Evolutionary conservation across 495 filamentous ascomycete species (phyloP).

Genomic region (Penicillium taxi): DNA sequence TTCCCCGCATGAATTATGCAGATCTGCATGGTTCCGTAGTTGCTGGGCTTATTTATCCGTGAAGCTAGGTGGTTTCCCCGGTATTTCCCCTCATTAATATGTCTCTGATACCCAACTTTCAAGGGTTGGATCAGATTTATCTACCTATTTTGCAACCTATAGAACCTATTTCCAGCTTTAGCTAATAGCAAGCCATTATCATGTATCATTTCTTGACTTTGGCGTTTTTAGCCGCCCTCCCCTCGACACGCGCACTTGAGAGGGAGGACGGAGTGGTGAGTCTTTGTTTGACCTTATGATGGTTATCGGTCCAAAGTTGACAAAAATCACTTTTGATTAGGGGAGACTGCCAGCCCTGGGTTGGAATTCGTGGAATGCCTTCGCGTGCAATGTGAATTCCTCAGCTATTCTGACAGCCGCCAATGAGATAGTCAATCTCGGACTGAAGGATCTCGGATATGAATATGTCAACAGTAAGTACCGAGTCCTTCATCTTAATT

Average conservation of each 20-base stretch:
- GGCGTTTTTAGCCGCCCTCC: constrained; percentile 12
- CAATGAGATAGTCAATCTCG: constrained; percentile 40
- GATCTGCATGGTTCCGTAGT: no score
- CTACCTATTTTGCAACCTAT: no score
- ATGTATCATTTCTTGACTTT: constrained; percentile 11
- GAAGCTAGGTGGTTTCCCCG: no score
- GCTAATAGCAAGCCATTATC: no score
- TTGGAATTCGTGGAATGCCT: constrained; percentile 57
- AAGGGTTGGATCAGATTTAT: no score
- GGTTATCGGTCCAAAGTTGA: no score
- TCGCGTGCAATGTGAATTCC: constrained; percentile 49
- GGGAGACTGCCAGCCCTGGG: constrained; percentile 50
- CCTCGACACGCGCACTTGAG: constrained; percentile 18
- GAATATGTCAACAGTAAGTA: constrained; percentile 50
- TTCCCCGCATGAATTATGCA: no score
- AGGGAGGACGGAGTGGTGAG: constrained; percentile 24
- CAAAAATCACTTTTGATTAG: no score
- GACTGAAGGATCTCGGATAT: constrained; percentile 57
- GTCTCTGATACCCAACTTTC: no score
- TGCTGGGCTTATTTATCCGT: no score
- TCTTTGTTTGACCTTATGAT: not conserved
- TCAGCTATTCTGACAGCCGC: constrained; percentile 45
- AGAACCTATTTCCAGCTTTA: no score
- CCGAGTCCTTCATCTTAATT: not conserved
- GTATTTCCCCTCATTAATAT: no score